A percentile compares a stretch with the other conserved stretches of the same genome.
Conservation (phyloP, 495 filamentous ascomycete genomes). For the Trichoderma erinaceum region DNA sequence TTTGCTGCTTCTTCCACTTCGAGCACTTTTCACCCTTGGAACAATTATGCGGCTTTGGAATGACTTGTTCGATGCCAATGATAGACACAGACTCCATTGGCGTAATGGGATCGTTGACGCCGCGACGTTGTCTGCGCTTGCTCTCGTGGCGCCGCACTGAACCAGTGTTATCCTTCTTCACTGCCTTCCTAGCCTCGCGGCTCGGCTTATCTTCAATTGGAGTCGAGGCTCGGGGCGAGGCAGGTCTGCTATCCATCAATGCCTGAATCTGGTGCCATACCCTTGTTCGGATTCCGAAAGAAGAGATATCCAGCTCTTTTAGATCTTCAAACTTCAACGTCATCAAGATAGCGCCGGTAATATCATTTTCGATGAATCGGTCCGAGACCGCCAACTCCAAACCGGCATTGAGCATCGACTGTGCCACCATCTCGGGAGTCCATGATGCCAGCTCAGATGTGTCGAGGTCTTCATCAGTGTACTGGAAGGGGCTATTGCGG, state of each 20-base stretch:
- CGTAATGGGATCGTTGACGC: conserved; percentile 57
- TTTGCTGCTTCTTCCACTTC: conserved; percentile 70
- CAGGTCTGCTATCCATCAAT: conserved; percentile 55
- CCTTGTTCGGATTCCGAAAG: conserved; percentile 82
- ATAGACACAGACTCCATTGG: conserved; percentile 83
- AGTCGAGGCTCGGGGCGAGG: conserved; percentile 49
- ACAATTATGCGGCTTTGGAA: conserved; percentile 80
- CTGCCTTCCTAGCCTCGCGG: conserved; percentile 35
- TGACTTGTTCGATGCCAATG: conserved; percentile 81
- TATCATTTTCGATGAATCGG: conserved; percentile 84
- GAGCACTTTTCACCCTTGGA: conserved; percentile 84
- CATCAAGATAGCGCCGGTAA: conserved; percentile 75
- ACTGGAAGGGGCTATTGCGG: conserved; percentile 38
- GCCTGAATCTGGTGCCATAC: conserved; percentile 78
- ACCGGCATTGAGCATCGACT: conserved; percentile 68
- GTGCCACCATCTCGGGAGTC: conserved; percentile 68
- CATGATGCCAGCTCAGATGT: conserved; percentile 54
- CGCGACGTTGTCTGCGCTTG: conserved; percentile 24
- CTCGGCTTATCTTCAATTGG: conserved; percentile 51
- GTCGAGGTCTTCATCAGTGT: conserved; percentile 51
- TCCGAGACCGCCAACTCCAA: conserved; percentile 70
- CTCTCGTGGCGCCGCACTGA: conserved; percentile 38
- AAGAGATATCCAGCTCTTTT: conserved; percentile 88
- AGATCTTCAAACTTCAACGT: conserved; percentile 86
- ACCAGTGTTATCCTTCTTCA: conserved; percentile 33